Base-by-base conservation (phyloP, 2,329 filamentous ascomycete species). In the Colletotrichum lindemuthianum region DNA sequence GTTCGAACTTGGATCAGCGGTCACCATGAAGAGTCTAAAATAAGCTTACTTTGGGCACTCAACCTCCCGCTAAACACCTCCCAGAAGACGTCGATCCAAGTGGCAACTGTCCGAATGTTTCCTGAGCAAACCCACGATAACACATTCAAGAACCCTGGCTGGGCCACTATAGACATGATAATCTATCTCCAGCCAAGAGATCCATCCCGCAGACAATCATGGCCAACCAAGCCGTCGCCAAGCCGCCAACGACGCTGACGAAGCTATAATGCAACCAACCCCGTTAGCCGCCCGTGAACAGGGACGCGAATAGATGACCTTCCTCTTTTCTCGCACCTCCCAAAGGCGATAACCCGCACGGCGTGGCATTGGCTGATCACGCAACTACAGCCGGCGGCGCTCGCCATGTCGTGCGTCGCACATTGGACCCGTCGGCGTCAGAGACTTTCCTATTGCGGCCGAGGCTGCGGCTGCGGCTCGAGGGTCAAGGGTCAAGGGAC, bases 251-350 rank as follows among this genome's bases (percentile, higher is more conserved):
- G 12, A n/a, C 49, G 44, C 41, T 45, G 44, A 50, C 44, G 33
- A 64, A 47, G 57, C 50, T 15, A 37, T 15, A 41, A 45, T 64
- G 50, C 45, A 64, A 60, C 60, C 57, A 43, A 40, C 39, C 43
- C 49, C 24, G 24, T 24, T 24, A 24, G 15, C 50, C 39, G 39
- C 49, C 9, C 9, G 37, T 13, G 45, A 13, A 34, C 44, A 37
- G 44, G 57, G 33, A 36, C 51, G 39, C 5, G 40, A 24, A 16
- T 12, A 65, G 61, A 65, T 45, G 39, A 65, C 61, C 61, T 65
- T 65, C 57, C 61, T 24, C 16, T 61, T 58, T 65, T 61, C 50
- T 65, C 45, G 36, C 44, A 32, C 34, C 37, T 12, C 32, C 39
- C 32, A 44, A 50, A 58, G 34, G n/a, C 49, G 45, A 65, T 60